These are phyloP conservation scores for Solanum chmielewskii DNA, from an alignment of 257 asterid genomes.

Conservation along the genomic window DNA sequence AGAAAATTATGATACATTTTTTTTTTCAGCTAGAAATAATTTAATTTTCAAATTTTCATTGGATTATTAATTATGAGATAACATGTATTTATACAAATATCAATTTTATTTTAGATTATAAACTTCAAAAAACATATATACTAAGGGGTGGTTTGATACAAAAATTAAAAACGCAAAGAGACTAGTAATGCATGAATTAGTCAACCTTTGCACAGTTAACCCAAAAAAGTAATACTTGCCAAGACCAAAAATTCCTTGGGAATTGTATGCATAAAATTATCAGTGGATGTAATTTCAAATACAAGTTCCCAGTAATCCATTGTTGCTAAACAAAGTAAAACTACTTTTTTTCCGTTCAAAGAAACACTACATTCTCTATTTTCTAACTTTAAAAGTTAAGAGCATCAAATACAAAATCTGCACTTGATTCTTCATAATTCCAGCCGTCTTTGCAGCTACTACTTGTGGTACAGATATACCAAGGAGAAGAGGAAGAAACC, in stretches of 20 bases:
- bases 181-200: too few relatives aligned
- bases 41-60: too few relatives aligned
- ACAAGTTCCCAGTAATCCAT: not conserved
- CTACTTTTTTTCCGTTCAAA: not conserved
- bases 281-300: not conserved
- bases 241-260: not conserved
- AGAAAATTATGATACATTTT: not conserved
- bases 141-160: too few relatives aligned
- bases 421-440: not conserved
- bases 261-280: not conserved
- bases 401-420: not conserved
- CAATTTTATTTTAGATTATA: too few relatives aligned
- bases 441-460: slow-evolving; percentile 22
- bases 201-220: not conserved
- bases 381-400: not conserved
- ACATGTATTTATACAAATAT: too few relatives aligned
- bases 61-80: too few relatives aligned
- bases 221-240: not conserved
- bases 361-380: not conserved
- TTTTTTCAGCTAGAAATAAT: too few relatives aligned
- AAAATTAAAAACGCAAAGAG: too few relatives aligned
- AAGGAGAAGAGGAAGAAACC: slow-evolving; percentile 60
- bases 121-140: too few relatives aligned
- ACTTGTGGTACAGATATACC: slow-evolving; percentile 61
- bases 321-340: not conserved